phyloP scores from a whole-genome alignment of 495 filamentous ascomycete species.

The Penicilliopsis zonata region DNA sequence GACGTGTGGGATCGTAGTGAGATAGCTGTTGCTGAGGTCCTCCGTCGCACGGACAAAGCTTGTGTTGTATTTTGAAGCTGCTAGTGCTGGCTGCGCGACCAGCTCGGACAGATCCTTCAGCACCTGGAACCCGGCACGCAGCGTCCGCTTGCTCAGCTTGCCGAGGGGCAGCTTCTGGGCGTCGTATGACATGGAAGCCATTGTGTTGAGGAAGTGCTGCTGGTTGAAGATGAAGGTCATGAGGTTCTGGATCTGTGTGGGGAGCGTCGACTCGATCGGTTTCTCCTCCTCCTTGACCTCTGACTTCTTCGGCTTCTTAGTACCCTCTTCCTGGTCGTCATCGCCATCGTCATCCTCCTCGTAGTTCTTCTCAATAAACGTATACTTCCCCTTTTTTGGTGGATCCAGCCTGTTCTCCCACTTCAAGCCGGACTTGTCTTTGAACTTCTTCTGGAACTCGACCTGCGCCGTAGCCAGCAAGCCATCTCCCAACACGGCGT shows the following conservation, averaged over 20 bases:
- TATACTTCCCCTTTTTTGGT: conserved; percentile 58
- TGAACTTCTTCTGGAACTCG: conserved; percentile 65
- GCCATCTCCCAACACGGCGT: conserved; percentile 28
- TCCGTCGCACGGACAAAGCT: conserved; percentile 32
- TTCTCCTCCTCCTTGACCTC: conserved; percentile 13
- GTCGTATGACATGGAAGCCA: conserved; percentile 65
- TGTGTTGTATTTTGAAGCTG: conserved; percentile 32
- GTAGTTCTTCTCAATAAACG: conserved; percentile 62
- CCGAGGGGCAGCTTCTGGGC: conserved; percentile 68
- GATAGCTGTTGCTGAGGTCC: conserved; percentile 59
- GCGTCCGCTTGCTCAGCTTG: conserved; percentile 66
- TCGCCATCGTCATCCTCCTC: conserved; percentile 43
- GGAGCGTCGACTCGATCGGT: conserved; percentile 39
- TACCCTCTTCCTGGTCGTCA: conserved; percentile 3
- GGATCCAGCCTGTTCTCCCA: conserved; percentile 51
- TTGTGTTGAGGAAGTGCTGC: conserved; percentile 48
- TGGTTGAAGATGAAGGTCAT: conserved; percentile 78
- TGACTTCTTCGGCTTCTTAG: conserved; percentile 12
- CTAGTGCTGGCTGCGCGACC: conserved; percentile 36
- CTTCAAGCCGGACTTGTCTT: conserved; percentile 55
- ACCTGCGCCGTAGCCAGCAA: conserved; percentile 32
- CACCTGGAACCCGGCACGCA: conserved; percentile 55
- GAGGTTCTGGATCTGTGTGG: conserved; percentile 46
- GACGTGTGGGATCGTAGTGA: conserved; percentile 68
- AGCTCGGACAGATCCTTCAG: conserved; percentile 63